Evolutionary conservation across 2,329 filamentous ascomycete genomes (phyloP), one percentile per base, ranked within the genome.

Genomic region (Ambrosiella xylebori): DNA sequence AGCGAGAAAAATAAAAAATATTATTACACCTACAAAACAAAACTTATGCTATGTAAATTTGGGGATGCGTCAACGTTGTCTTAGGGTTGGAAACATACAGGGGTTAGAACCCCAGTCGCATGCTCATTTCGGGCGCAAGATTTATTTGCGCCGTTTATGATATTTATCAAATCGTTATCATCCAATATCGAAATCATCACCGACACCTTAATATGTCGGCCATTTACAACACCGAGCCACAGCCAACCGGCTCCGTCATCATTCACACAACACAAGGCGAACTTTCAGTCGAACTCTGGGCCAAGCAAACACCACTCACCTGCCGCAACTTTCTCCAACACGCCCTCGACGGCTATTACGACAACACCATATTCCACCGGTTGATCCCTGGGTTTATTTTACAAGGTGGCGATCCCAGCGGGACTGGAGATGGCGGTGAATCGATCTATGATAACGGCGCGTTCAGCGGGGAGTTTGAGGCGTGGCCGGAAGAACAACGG

Each of bases 311-410:
- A 0, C 93, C 93, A 7, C 76, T 96, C 62, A 86, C 93, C 35
- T 89, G 85, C 67, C 88, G 91, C 64, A 97, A 96, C 73, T 98
- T 98, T 71, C 78, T 98, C 41, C 93, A 98, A 70, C 85, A 90
- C 66, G 93, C 88, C 67, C 79, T 96, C 64, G 90, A 98, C 68
- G 89, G 89, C 64, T 97, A 97, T 74, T 98, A 97, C 74, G 84
- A 88, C 65, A 83, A 85, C 67, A 96, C 90, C 0, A 84, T 93
- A 62, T 98, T 98, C 72, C 93, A 98, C 72, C 87, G 93, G 27
- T 76, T 97, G 5, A 84, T 95, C 0, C 88, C 90, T 0, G 86
- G 86, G 56, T 98, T 98, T 70, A 87, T 98, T 62, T 74, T 97
- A 9, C 93, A 98, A 67, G 93, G 91, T 37, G 93, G 93, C 58